Evolutionary conservation across 192 early-diverging fungal genomes (phyloP), one percentile per base, ranked within the genome.

Genomic region (Coemansia sp.): DNA sequence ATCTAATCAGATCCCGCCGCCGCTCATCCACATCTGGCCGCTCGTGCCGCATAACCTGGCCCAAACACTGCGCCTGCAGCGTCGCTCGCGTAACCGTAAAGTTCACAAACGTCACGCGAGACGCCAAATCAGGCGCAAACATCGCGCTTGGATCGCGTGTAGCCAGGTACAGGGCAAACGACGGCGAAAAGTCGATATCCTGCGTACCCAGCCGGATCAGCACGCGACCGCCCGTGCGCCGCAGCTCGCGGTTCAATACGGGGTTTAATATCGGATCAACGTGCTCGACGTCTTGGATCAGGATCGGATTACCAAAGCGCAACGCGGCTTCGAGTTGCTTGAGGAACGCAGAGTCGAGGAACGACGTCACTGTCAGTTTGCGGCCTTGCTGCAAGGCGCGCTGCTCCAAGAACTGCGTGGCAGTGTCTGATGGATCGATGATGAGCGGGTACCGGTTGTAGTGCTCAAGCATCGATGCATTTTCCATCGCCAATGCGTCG

Each of bases 171-270:
- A 98, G 75, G 3, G 89, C 92, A 81, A 99, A 99, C 11, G 93
- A 83, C 11, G 98, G 97, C 32, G 96, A 98, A 75, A 98, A 98
- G 84, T 99, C 98, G 55, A 99, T 96, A 62, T 99, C 98, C 68
- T 97, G 92, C 57, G 86, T 86, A 48, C 98, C 98, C n/a, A 99
- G 86, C 21, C 93, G 88, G 53, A 97, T 92, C 51, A 99, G 81
- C 17, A 93, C 92, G 65, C 98, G 93, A 35, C 96, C 96, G 57
- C 98, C 98, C 25, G 95, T 96, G 52, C 92, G 88, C 35, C 96
- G 88, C 50, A 99, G 77, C 82, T 99, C 96, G 67, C 90, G 94
- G 83, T 99, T 99, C 35, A 99, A 85, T 23, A 99, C 92, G 4
- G 98, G 87, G 79, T 99, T 98, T 68, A 99, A 84, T 57, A 99